phyloP scores from a whole-genome alignment of 805 yeast species.

The Teunomyces aglyptinius region DNA sequence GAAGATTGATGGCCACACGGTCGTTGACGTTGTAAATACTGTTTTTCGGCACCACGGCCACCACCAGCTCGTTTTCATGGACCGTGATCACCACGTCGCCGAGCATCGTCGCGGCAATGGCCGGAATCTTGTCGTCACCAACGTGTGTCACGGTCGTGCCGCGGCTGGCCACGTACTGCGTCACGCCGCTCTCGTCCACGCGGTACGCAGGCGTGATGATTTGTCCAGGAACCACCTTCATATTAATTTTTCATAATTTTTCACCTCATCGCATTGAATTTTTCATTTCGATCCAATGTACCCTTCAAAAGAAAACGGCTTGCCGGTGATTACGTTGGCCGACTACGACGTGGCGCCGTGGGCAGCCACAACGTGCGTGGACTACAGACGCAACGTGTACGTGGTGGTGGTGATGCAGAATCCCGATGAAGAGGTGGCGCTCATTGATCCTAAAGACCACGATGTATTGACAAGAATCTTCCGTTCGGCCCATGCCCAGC shows the following conservation, averaged over 20 bases:
- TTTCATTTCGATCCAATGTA: no score
- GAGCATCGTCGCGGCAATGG: conserved; percentile 57
- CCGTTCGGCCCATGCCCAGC: conserved; percentile 40
- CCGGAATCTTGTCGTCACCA: conserved; percentile 37
- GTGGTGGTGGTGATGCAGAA: conserved; percentile 47
- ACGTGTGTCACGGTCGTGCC: conserved; percentile 59
- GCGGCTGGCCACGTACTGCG: conserved; percentile 56
- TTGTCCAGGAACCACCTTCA: conserved; percentile 64
- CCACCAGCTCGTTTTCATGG: conserved; percentile 14
- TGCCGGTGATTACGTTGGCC: conserved; percentile 44
- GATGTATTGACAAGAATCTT: conserved; percentile 44
- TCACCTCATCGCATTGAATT: conserved; percentile 6
- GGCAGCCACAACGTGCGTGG: conserved; percentile 52
- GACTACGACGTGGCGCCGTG: conserved; percentile 53
- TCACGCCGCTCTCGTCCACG: conserved; percentile 23
- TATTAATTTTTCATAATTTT: not conserved
- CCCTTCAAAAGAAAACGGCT: conserved; percentile 46
- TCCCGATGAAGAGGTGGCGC: conserved; percentile 45
- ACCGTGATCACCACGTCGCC: conserved; percentile 51
- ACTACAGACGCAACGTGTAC: conserved; percentile 31
- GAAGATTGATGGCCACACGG: conserved; percentile 51
- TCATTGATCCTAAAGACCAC: conserved; percentile 34
- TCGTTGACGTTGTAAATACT: conserved; percentile 24
- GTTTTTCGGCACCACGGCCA: conserved; percentile 29
- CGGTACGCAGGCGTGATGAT: conserved; percentile 60